Percentiles rank a stretch among this genome's conserved stretches.
Conservation (phyloP, 495 filamentous ascomycete genomes). For the Ramalina intermedia region DNA sequence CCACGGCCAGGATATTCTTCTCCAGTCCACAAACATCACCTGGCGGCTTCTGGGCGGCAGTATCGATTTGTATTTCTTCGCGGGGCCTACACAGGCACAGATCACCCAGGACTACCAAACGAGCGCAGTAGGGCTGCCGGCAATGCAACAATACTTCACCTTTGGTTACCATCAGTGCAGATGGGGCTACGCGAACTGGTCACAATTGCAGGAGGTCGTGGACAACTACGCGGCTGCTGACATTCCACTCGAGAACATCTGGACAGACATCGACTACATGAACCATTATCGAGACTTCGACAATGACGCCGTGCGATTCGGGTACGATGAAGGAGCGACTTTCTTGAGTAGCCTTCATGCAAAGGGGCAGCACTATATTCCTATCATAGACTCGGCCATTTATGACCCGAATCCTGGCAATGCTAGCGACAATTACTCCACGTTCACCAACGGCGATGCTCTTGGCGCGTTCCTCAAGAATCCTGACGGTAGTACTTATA, state of each 20-base stretch:
- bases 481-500: constrained; percentile 45
- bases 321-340: constrained; percentile 33
- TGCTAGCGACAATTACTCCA: constrained; percentile 49
- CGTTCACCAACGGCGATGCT: constrained; percentile 52
- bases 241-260: constrained; percentile 55
- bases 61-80: constrained; percentile 49
- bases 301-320: constrained; percentile 36
- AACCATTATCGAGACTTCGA: constrained; percentile 43
- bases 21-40: constrained; percentile 50
- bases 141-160: constrained; percentile 49
- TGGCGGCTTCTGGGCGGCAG: constrained; percentile 58
- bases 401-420: constrained; percentile 65
- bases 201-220: constrained; percentile 37
- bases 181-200: constrained; percentile 52
- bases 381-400: constrained; percentile 73
- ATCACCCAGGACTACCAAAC: constrained; percentile 43
- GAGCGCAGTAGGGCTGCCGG: constrained; percentile 42
- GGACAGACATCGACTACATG: constrained; percentile 50
- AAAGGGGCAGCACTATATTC: constrained; percentile 59
- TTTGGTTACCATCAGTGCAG: constrained; percentile 53
- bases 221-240: constrained; percentile 42
- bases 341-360: constrained; percentile 54
- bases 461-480: constrained; percentile 49
- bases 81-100: constrained; percentile 40
- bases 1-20: constrained; percentile 62